Evolutionary conservation across 1,284 basidiomycete species (phyloP).

Genomic region (Boletellus deceptivus): DNA sequence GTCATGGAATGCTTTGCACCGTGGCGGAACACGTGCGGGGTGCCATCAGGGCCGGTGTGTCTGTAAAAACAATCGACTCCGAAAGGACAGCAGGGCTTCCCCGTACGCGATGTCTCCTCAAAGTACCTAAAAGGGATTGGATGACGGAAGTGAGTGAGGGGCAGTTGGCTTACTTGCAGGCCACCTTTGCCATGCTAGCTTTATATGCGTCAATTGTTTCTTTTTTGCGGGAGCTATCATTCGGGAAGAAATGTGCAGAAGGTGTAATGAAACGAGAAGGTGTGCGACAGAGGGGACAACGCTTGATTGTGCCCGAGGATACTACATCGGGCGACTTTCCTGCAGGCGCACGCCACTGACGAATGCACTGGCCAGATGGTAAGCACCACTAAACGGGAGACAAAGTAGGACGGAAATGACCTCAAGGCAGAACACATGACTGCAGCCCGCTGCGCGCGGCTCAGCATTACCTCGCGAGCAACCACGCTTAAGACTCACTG

Average conservation of each 20-base stretch:
- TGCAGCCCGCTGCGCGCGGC: conserved; percentile 53
- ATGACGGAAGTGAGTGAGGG: neutral
- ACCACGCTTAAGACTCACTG: conserved; percentile 37
- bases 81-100: conserved; percentile 63
- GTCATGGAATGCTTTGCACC: conserved; percentile 56
- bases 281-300: conserved; percentile 70
- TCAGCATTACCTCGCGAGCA: conserved; percentile 8
- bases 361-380: conserved; percentile 55
- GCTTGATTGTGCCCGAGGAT: conserved; percentile 60
- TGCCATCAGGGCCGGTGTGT: conserved; percentile 64
- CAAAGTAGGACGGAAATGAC: conserved; percentile 36
- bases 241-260: conserved; percentile 60
- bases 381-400: conserved; percentile 6
- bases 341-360: conserved; percentile 63
- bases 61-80: conserved; percentile 76
- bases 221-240: conserved; percentile 51
- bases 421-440: conserved; percentile 68
- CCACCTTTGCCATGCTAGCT: conserved; percentile 63
- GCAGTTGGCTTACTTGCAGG: conserved; percentile 53
- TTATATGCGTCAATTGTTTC: conserved; percentile 57
- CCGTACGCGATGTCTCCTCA: conserved; percentile 42
- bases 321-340: conserved; percentile 52
- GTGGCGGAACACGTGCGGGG: conserved; percentile 50
- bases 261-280: conserved; percentile 65
- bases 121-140: conserved; percentile 51